Percentiles rank a stretch among this genome's conserved stretches.
Conservation (phyloP, 2,329 filamentous ascomycete species). For the Nigrospora oryzae region DNA sequence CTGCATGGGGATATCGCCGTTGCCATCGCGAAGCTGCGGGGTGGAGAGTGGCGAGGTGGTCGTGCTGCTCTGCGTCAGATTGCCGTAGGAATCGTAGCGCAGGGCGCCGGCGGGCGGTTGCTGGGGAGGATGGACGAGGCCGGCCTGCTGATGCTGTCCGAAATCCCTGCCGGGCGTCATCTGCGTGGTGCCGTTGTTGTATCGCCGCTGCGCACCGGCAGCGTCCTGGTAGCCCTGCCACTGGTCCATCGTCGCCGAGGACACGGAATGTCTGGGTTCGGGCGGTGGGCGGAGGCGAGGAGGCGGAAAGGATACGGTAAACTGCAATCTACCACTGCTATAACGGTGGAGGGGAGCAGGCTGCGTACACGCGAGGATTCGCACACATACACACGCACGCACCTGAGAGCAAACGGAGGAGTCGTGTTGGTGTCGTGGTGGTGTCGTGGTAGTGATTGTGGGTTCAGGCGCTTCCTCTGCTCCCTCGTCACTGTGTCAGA, state of each 20-base stretch:
- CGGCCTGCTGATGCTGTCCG: conserved; percentile 13
- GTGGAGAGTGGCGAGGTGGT: conserved; percentile 47
- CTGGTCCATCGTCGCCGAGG: conserved; percentile 42
- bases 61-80: conserved; percentile 2
- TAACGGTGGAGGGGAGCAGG: background rate
- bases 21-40: conserved; percentile 53
- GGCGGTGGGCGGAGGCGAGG: conserved; percentile 7
- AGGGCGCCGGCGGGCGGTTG: conserved; percentile 37
- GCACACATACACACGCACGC: too few species aligned
- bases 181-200: conserved; percentile 26
- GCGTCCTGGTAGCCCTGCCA: conserved; percentile 64
- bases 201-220: conserved; percentile 51
- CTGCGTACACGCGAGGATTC: too few species aligned
- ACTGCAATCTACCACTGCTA: conserved; percentile 3
- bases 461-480: background rate
- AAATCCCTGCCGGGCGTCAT: conserved; percentile 22
- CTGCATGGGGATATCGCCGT: conserved; percentile 77
- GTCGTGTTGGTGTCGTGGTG: background rate
- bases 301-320: conserved; percentile 1
- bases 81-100: conserved; percentile 56
- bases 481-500: conserved; percentile 1
- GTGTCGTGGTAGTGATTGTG: background rate
- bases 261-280: conserved; percentile 6
- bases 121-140: conserved; percentile 33
- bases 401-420: too few species aligned